Base-by-base conservation (phyloP, 2,329 filamentous ascomycete species). In the Fusarium sp. region DNA sequence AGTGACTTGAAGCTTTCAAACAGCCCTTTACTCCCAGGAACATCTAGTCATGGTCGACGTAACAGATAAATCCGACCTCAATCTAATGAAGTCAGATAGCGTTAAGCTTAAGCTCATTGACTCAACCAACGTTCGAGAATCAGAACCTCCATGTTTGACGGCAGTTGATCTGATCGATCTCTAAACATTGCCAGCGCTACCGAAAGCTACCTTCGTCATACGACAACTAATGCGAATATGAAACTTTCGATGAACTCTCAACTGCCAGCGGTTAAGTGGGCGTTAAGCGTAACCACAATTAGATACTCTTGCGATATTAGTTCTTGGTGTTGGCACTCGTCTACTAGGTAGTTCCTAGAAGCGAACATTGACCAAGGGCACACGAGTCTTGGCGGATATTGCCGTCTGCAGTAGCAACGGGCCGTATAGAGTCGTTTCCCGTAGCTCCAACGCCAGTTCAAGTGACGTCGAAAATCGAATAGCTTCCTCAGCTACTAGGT, bases 321-420 rank as follows among this genome's bases (percentile, higher is more conserved):
- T 40, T 38, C 12, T 38, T 44, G 38, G n/a, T 33, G 38, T 62
- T 40, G 12, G 37, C 15, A 46, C 30, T 61, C 21, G 18, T 40
- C 30, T 30, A 21, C 38, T 9, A 60, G 44, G 43, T 21, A 44
- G 50, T 58, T 23, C 40, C 28, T 35, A n/a, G n/a, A 37, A 37
- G 37, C 9, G 32, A 23, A 35, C 19, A 61, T 43, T 38, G 37
- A 61, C n/a, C 49, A 57, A 57, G 38, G 52, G 23, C 25, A 44
- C 25, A 42, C 21, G 33, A 35, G 15, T 25, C 23, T 49, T 46
- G 52, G 46, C 67, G 67, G 61, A 71, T 60, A 37, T 67, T 68
- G 53, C 66, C 71, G 67, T 59, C 46, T 58, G 38, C 40, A 64
- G 37, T 40, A 58, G 46, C 43, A 60, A 47, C 71, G 71, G 71